A percentile compares a stretch with the other conserved stretches of the same genome.
Evolutionary conservation across 371 early-diverging fungal species (phyloP).

Genomic region (Haplosporangium sp.): DNA sequence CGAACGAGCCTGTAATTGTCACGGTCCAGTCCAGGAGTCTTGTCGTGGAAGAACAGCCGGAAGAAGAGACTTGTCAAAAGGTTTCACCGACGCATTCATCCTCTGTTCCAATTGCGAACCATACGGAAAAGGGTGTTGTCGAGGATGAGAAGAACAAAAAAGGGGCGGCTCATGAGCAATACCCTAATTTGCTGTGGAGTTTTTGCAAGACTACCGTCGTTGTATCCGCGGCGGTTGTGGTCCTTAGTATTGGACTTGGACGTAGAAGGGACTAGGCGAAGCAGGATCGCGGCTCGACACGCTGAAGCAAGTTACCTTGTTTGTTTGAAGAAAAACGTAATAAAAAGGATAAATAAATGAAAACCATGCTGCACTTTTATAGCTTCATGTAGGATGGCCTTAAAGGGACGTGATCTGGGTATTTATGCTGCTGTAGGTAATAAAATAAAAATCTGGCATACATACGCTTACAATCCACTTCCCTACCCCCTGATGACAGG

Average conservation of each 20-base stretch:
- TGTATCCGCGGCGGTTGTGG: slow-evolving; percentile 46
- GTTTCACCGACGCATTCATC: not conserved
- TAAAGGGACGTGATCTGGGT: too few species aligned
- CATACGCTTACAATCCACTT: too few species aligned
- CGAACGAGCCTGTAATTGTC: not conserved
- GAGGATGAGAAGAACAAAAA: not conserved
- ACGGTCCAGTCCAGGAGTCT: too few species aligned
- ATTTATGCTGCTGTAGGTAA: too few species aligned
- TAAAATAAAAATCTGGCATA: too few species aligned
- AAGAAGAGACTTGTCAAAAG: not conserved
- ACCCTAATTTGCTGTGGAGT: slow-evolving; percentile 39
- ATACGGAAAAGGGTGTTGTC: not conserved
- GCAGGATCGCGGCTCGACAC: too few species aligned
- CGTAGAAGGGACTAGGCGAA: slow-evolving; percentile 27
- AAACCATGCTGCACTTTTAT: too few species aligned
- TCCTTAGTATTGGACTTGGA: slow-evolving; percentile 36
- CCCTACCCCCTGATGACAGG: too few species aligned
- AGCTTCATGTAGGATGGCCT: too few species aligned
- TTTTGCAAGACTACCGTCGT: slow-evolving; percentile 46
- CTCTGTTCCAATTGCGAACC: not conserved
- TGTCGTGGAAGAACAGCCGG: not conserved
- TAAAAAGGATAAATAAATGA: too few species aligned
- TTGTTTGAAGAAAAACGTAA: too few species aligned
- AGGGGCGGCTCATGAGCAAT: slow-evolving; percentile 8
- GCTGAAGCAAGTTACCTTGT: too few species aligned